These are phyloP conservation scores for Aspergillus pseudoviridinutans DNA, from an alignment of 2,329 filamentous ascomycete genomes.

Conservation along the genomic window DNA sequence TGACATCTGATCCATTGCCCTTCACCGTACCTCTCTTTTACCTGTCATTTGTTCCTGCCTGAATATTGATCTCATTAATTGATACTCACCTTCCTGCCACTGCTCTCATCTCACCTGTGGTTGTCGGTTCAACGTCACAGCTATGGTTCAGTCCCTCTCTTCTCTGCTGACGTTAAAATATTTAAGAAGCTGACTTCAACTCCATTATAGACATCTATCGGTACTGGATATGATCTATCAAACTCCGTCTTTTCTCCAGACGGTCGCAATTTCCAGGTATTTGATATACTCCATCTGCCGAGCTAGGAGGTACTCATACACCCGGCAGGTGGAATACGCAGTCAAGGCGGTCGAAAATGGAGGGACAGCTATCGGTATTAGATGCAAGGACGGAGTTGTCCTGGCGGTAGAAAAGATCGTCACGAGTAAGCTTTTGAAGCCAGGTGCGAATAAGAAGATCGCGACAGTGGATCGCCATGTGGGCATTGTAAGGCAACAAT, in stretches of 20 bases:
- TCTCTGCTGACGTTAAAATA: neutral
- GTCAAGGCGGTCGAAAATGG: constrained; percentile 98
- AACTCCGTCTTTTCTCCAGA: constrained; percentile 99
- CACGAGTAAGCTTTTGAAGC: constrained; percentile 90
- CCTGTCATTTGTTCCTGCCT: neutral
- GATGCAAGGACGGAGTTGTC: constrained; percentile 95
- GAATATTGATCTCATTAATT: neutral
- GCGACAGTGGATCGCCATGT: constrained; percentile 90
- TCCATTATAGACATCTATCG: constrained; percentile 82
- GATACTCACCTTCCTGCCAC: constrained; percentile 6
- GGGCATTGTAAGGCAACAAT: constrained; percentile 67
- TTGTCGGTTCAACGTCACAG: constrained; percentile 4
- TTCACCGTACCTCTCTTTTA: neutral
- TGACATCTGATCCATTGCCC: neutral
- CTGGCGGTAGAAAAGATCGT: constrained; percentile 96
- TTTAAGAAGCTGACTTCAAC: constrained; percentile 15
- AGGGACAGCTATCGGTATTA: constrained; percentile 91
- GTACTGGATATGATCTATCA: constrained; percentile 97
- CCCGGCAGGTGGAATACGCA: constrained; percentile 75
- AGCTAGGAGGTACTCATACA: constrained; percentile 13
- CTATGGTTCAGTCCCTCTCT: constrained; percentile 16
- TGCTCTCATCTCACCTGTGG: constrained; percentile 2
- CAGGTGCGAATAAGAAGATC: constrained; percentile 95
- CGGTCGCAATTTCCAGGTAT: constrained; percentile 95
- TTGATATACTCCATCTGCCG: neutral